Conservation (phyloP, 176 grass and related monocot species). For the Aegilops umbellulata region DNA sequence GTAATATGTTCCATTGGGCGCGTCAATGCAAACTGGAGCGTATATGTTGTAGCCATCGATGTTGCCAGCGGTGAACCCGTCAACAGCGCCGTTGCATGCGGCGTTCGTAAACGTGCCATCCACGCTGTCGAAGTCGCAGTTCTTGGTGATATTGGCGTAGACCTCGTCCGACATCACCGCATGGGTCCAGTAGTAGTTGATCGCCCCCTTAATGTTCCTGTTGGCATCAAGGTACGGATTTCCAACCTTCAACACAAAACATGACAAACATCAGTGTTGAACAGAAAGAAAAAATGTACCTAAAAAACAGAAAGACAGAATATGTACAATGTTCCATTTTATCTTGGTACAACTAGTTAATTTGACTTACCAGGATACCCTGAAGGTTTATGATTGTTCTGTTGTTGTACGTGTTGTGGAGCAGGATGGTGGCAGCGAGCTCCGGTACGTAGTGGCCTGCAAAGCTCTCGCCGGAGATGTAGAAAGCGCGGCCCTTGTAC, state of each 20-base stretch:
- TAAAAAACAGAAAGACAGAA: not conserved
- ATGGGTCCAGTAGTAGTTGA: conserved; percentile 19
- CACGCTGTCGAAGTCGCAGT: conserved; percentile 24
- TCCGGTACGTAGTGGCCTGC: conserved; percentile 46
- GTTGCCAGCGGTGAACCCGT: not conserved
- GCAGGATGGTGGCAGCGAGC: conserved; percentile 39
- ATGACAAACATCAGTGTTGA: not conserved
- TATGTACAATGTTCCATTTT: not conserved
- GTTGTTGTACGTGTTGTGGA: conserved; percentile 37
- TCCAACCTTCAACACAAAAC: conserved; percentile 31
- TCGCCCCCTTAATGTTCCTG: not conserved
- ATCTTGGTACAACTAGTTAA: too few species aligned
- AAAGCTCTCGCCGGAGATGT: conserved; percentile 60
- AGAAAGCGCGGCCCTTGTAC: conserved; percentile 43
- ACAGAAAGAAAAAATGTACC: not conserved
- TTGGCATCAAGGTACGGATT: conserved; percentile 21
- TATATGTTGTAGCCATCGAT: conserved; percentile 44
- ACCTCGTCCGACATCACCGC: conserved; percentile 38
- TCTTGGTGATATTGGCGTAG: conserved; percentile 20
- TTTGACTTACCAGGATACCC: conserved; percentile 31
- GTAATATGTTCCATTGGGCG: not conserved
- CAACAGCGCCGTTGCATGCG: not conserved
- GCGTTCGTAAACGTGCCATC: not conserved
- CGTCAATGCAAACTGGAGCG: conserved; percentile 33
- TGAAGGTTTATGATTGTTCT: conserved; percentile 34